Percentiles rank a stretch among this genome's conserved stretches.
phyloP scores from a whole-genome alignment of 106 monocot genomes.

The Dioscorea alata region DNA sequence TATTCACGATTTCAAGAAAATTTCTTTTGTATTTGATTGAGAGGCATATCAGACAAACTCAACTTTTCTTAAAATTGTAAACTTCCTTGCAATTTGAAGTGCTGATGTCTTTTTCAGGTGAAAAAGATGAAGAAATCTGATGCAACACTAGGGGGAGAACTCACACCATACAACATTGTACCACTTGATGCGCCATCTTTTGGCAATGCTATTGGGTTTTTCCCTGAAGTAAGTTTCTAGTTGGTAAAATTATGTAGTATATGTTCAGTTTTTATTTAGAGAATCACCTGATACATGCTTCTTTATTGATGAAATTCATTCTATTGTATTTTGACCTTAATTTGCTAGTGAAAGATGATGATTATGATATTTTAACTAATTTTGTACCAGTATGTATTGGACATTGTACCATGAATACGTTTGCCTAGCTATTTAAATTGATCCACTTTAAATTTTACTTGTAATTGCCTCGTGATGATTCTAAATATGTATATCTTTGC shows the following conservation, averaged over 20 bases:
- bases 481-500: no score
- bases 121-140: slow-evolving; percentile 74
- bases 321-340: not conserved
- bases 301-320: slow-evolving; percentile 5
- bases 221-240: slow-evolving; percentile 65
- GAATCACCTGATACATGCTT: not conserved
- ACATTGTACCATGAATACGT: no score
- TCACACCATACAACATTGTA: slow-evolving; percentile 93
- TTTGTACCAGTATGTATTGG: no score
- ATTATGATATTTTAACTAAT: no score
- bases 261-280: no score
- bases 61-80: not conserved
- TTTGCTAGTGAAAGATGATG: no score
- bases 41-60: no score
- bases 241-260: not conserved
- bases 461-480: no score
- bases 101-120: slow-evolving; percentile 30
- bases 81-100: not conserved
- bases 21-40: no score
- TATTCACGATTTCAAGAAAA: no score
- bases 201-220: slow-evolving; percentile 77
- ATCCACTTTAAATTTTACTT: no score
- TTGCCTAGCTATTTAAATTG: no score
- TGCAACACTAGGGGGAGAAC: slow-evolving; percentile 65
- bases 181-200: slow-evolving; percentile 95